Base-by-base conservation (phyloP, 768 basidiomycete genomes). In the Suillus lakei region DNA sequence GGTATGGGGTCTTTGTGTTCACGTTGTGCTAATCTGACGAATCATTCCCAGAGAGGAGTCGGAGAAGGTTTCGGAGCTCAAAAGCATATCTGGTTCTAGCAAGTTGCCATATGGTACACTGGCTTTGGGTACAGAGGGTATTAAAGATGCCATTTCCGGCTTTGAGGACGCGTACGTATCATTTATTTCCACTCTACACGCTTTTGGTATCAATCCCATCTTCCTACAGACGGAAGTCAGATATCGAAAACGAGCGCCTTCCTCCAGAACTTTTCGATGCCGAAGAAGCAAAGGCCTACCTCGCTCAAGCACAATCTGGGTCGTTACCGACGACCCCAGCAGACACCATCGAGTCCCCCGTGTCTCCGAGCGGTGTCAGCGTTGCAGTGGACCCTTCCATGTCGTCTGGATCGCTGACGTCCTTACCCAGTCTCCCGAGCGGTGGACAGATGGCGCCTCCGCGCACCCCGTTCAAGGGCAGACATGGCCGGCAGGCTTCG, bases 171-270 rank as follows among this genome's bases (percentile, higher is more conserved):
- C 98, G 95, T 96, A 81, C 68, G 95, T 91, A 5, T 39, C 32
- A 10, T 9, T 30, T 51, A 43, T 44, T 50, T 51, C 61, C 2
- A 9, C 41, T 46, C 16, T 2, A 4, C 0, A 46, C 4, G 5
- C n/a, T 60, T 3, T 10, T n/a, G 21, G 15, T 23, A 7, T 51
- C 36, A 21, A 26, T 38, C 5, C 23, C 36, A 53, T 38, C 28
- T 23, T n/a, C n/a, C 50, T 64, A 46, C 69, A 96, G 95, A 48
- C 95, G 96, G 66, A 96, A 96, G 81, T 95, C 93, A 51, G 98
- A 99, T 82, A 98, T 99, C 69, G 97, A 99, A 80, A 99, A 99
- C 79, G 98, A 99, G 78, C 91, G 96, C 39, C 83, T 99, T n/a
- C 98, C 97, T 3, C 97, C 97, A 2, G 95, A 98, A 18, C 84